Base-by-base conservation (phyloP, 805 yeast genomes). In the Kregervanrija delftensis region DNA sequence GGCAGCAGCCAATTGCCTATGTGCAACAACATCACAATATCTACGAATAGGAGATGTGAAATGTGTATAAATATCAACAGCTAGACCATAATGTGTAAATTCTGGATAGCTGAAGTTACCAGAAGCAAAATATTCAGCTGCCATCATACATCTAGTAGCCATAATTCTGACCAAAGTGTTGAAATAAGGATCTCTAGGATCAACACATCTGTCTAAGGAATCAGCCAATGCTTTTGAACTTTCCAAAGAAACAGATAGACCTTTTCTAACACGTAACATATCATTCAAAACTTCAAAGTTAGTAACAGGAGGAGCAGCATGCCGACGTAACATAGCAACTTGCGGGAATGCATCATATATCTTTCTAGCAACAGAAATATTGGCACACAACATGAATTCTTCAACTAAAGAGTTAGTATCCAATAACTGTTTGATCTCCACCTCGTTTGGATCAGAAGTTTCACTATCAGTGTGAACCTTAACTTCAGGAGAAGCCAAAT, bases 141-240 rank as follows among this genome's bases (percentile, higher is more conserved):
- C 96, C 85, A 89, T 87, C 99, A 93, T 93, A 67, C 98, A 91
- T 57, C 99, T 77, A 0, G 99, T 93, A 8, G 97, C 93, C 96
- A 93, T 84, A 52, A 93, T 93, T 64, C 99, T 81, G 6, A 91
- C 73, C 55, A 93, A 72, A 0, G 97, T 93, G 65, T 93, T 93
- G 75, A 93, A 88, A 60, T 87, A 93, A 6, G 90, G 83, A 63
- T 93, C 98, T 0, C 76, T 59, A 17, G 81, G 77, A 63, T 91
- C 98, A 32, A 69, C 78, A 65, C 96, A 88, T 46, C 86, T 74
- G 61, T 93, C 99, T 42, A 93, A 71, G 14, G 97, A 89, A 57
- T 90, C 96, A 2, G 99, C 98, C 38, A 93, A 73, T 0, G 96
- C 86, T 57, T 83, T 86, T 1, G 97, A 90, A 13, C 90, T 81